Evolutionary conservation across 1,284 basidiomycete genomes (phyloP).

Genomic region (Chondrostereum purpureum): DNA sequence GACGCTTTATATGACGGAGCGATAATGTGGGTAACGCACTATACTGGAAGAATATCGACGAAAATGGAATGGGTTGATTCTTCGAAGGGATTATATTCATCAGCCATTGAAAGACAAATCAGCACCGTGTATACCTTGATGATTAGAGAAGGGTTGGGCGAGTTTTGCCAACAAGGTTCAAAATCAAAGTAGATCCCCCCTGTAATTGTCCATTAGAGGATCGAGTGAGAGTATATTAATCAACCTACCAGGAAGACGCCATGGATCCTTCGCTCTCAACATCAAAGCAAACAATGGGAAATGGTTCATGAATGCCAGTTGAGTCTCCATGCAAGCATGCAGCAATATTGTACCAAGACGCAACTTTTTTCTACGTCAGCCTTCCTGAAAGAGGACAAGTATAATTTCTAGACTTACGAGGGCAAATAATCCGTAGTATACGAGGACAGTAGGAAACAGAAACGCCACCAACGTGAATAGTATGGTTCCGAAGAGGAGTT

Average conservation of each 20-base stretch:
- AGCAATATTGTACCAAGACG: slow-evolving; percentile 53
- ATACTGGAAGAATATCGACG: slow-evolving; percentile 42
- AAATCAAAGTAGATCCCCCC: slow-evolving; percentile 30
- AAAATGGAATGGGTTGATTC: slow-evolving; percentile 38
- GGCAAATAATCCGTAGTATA: slow-evolving; percentile 82
- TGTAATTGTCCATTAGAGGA: slow-evolving; percentile 11
- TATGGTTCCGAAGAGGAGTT: slow-evolving; percentile 90
- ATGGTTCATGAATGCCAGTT: slow-evolving; percentile 77
- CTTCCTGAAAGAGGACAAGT: slow-evolving; percentile 4
- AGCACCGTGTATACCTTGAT: neutral
- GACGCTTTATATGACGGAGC: too few relatives aligned
- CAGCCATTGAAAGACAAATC: neutral
- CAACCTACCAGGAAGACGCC: slow-evolving; percentile 67
- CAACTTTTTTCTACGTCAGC: slow-evolving; percentile 33
- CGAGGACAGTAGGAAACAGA: slow-evolving; percentile 83
- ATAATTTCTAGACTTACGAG: slow-evolving; percentile 40
- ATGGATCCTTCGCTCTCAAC: slow-evolving; percentile 81
- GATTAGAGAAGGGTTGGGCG: neutral
- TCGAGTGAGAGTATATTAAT: neutral
- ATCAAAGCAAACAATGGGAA: slow-evolving; percentile 89
- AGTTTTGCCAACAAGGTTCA: too few relatives aligned
- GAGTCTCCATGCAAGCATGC: slow-evolving; percentile 57
- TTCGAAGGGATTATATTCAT: slow-evolving; percentile 12
- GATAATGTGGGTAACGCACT: slow-evolving; percentile 30
- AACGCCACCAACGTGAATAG: slow-evolving; percentile 91